phyloP scores from a whole-genome alignment of 805 yeast genomes.

The Candida yuanshanica region DNA sequence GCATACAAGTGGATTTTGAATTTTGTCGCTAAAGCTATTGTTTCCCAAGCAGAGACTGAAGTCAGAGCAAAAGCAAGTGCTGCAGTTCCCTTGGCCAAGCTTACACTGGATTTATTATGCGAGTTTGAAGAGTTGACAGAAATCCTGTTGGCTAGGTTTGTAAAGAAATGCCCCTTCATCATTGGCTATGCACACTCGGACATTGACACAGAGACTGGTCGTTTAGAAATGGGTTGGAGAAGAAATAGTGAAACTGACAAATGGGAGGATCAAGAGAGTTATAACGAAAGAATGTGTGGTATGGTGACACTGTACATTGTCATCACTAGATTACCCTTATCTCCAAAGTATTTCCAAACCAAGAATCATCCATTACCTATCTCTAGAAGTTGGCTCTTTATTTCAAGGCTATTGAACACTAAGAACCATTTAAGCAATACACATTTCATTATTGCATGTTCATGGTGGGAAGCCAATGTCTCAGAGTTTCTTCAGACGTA shows the following conservation, averaged over 20 bases:
- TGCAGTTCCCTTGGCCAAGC: conserved; percentile 71
- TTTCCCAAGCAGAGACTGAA: conserved; percentile 91
- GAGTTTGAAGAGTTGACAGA: conserved; percentile 38
- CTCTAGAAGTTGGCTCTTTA: conserved; percentile 57
- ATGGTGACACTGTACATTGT: conserved; percentile 77
- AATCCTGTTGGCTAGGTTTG: conserved; percentile 63
- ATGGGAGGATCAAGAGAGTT: conserved; percentile 54
- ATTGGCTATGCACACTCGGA: conserved; percentile 69
- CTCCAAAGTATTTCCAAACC: conserved; percentile 22
- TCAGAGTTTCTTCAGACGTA: conserved; percentile 46
- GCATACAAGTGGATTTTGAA: conserved; percentile 74
- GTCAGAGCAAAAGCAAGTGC: conserved; percentile 73
- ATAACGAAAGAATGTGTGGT: conserved; percentile 85
- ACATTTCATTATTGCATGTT: conserved; percentile 64
- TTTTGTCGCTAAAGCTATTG: conserved; percentile 76
- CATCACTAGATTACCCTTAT: conserved; percentile 49
- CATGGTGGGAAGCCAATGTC: conserved; percentile 92
- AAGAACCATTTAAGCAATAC: conserved; percentile 48
- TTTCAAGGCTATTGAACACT: conserved; percentile 67
- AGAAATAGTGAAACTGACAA: conserved; percentile 32
- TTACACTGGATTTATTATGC: conserved; percentile 50
- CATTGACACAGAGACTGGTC: conserved; percentile 77
- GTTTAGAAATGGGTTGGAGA: conserved; percentile 85
- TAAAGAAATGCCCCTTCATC: conserved; percentile 85
- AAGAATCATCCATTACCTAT: conserved; percentile 51